phyloP scores from a whole-genome alignment of 441 rosid species.

The Arabidopsis hybrid region DNA sequence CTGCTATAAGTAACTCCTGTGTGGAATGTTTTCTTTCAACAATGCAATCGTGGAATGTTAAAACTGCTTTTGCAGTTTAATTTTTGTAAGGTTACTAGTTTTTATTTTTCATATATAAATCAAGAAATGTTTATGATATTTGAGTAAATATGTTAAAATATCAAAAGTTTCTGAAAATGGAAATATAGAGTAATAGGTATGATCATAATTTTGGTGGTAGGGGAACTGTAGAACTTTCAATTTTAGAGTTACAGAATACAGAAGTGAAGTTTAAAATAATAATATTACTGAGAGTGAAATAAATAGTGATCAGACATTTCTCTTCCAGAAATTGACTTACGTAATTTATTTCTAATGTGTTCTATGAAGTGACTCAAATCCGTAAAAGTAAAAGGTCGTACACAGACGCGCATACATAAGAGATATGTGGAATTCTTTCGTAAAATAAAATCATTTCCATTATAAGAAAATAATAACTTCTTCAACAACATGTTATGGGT shows the following conservation, averaged over 20 bases:
- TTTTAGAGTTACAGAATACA: slow-evolving; percentile 32
- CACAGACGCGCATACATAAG: slow-evolving; percentile 4
- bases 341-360: slow-evolving; percentile 40
- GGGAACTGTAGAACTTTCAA: slow-evolving; percentile 31
- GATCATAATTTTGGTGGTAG: slow-evolving; percentile 32
- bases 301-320: slow-evolving; percentile 48
- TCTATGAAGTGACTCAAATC: slow-evolving; percentile 43
- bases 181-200: slow-evolving; percentile 32
- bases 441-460: background rate
- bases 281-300: slow-evolving; percentile 43
- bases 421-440: no score
- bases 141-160: background rate
- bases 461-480: slow-evolving; percentile 12
- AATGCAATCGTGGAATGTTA: background rate
- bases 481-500: slow-evolving; percentile 43
- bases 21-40: background rate
- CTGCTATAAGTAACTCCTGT: slow-evolving; percentile 1
- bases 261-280: slow-evolving; percentile 34
- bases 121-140: no score
- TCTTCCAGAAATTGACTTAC: slow-evolving; percentile 40
- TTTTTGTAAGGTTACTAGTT: no score
- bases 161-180: slow-evolving; percentile 32
- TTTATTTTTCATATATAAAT: no score
- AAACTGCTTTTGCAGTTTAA: no score
- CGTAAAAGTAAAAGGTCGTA: slow-evolving; percentile 42